These are phyloP conservation scores for Arabis alpina DNA, from an alignment of 345 rosid species.

Conservation along the genomic window DNA sequence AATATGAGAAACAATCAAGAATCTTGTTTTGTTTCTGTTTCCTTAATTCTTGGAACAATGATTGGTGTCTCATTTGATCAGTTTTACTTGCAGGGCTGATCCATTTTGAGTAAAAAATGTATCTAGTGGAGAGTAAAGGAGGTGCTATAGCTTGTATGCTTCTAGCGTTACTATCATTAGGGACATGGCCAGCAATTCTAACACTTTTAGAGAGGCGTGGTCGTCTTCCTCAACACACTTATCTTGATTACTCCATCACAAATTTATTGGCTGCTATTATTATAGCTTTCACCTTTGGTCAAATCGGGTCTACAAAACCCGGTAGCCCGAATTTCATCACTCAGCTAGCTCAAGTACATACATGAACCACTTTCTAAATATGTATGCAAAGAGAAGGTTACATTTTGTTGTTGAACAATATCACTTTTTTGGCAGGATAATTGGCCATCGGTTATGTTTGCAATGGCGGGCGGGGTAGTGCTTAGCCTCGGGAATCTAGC, in stretches of 20 bases:
- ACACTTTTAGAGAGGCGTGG: conserved; percentile 76
- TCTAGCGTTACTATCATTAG: conserved; percentile 62
- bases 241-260: conserved; percentile 76
- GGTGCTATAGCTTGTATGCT: conserved; percentile 80
- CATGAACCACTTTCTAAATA: neutral
- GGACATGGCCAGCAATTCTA: conserved; percentile 82
- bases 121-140: conserved; percentile 74
- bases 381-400: neutral
- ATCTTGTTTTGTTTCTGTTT: neutral
- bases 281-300: conserved; percentile 74
- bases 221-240: conserved; percentile 83
- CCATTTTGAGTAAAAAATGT: conserved; percentile 42
- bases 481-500: conserved; percentile 75
- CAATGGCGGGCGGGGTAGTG: conserved; percentile 74
- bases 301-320: conserved; percentile 47
- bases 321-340: conserved; percentile 59
- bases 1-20: neutral
- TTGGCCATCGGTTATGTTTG: conserved; percentile 71
- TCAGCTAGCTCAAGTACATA: conserved; percentile 62
- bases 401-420: neutral
- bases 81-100: conserved; percentile 5
- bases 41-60: neutral
- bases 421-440: conserved; percentile 55
- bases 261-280: conserved; percentile 68
- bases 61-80: neutral